Evolutionary conservation across 495 filamentous ascomycete genomes (phyloP), one percentile per base, ranked within the genome.

Genomic region (Hypoxylon lenormandii): DNA sequence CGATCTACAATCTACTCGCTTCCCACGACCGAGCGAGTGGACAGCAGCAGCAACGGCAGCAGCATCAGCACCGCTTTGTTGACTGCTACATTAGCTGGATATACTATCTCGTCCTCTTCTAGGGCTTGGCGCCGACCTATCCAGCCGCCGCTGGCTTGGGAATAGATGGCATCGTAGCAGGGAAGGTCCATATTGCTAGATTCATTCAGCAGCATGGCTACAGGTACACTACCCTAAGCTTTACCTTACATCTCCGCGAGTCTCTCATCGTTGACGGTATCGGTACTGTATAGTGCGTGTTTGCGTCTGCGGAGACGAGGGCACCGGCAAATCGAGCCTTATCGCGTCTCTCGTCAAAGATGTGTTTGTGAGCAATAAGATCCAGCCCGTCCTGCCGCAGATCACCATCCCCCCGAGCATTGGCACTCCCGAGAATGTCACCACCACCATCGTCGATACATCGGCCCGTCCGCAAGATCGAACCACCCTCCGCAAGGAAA

Each of bases 301-400:
- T 74, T 96, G 93, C 74, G 91, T 98, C 46, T 97, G 94, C 84
- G 95, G 95, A 62, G 95, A 98, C 77, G 94, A 97, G 79, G 91
- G 84, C 51, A 86, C 85, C 4, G 88, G 88, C 40, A 90, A 90
- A 74, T 89, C 86, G 45, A 89, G 87, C 72, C 80, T 93, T 71
- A 90, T 93, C 67, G 90, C 90, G 40, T 87, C 86, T 10, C 83
- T 98, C 11, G 94, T 98, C 66, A 97, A 97, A 76, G 94, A 96
- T 76, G 89, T 92, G 67, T 98, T 97, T 75, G 91, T 97, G 63
- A 90, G 90, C 33, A 89, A 90, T 80, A 97, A 94, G 82, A 96
- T 98, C 68, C 93, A 97, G 78, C 88, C 93, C 10, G 89, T 97
- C 56, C 89, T 98, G 3, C 95, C 96, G 26, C 92, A 93, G 72